A percentile compares a stretch with the other conserved stretches of the same genome.
Evolutionary conservation across 345 rosid species (phyloP).

Genomic region (Lumnitzera racemosa): DNA sequence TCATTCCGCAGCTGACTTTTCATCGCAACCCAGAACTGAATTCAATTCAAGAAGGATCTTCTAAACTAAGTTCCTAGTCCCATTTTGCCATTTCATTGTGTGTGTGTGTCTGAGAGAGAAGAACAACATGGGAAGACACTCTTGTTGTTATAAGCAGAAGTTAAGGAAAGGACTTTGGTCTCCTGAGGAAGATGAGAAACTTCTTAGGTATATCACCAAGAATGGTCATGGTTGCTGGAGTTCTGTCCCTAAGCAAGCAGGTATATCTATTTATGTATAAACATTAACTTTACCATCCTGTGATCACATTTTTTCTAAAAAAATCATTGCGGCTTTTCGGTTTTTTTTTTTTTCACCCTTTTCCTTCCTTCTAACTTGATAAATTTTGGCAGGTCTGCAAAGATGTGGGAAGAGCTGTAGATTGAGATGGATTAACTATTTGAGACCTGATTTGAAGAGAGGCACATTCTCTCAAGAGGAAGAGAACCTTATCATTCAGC

Average conservation of each 20-base stretch:
- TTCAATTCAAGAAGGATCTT: no score
- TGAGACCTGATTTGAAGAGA: constrained; percentile 96
- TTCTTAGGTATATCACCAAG: constrained; percentile 75
- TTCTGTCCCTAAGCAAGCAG: constrained; percentile 97
- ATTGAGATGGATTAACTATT: constrained; percentile 89
- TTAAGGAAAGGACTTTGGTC: constrained; percentile 99
- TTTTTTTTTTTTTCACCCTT: background rate
- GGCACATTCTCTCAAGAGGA: constrained; percentile 93
- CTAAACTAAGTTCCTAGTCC: no score
- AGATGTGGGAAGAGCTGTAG: constrained; percentile 99
- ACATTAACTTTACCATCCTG: background rate
- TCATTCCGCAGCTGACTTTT: no score
- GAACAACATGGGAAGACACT: constrained; percentile 72
- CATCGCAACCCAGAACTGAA: no score
- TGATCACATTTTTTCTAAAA: background rate
- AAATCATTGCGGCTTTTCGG: no score
- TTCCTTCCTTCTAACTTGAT: background rate
- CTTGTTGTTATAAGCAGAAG: constrained; percentile 97
- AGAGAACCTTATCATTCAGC: constrained; percentile 82
- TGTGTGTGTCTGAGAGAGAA: no score
- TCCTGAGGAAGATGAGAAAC: constrained; percentile 98
- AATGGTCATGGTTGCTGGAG: constrained; percentile 98
- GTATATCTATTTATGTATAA: constrained; percentile 14
- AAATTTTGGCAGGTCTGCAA: constrained; percentile 53
- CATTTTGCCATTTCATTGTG: no score